Conservation (phyloP, 2,329 filamentous ascomycete species). For the Magnaporthiopsis rhizophila region DNA sequence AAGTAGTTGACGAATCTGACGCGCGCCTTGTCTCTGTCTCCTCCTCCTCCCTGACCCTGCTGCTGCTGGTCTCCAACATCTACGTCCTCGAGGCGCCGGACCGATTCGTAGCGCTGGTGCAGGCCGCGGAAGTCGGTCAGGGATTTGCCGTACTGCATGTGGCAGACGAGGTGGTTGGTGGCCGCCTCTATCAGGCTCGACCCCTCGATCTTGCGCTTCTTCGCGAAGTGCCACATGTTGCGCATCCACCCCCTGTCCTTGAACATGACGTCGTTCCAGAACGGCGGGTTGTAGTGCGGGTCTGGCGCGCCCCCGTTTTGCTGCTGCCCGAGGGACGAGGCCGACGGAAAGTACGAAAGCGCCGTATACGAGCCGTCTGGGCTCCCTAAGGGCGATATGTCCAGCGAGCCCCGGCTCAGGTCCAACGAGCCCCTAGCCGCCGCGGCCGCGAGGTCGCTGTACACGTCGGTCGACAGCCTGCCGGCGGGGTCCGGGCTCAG, state of each 20-base stretch:
- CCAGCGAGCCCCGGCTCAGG: slow-evolving; percentile 10
- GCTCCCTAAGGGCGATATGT: slow-evolving; percentile 16
- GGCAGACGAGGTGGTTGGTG: slow-evolving; percentile 66
- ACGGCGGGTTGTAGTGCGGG: slow-evolving; percentile 69
- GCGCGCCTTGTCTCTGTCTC: slow-evolving; percentile 33
- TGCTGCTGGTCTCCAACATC: slow-evolving; percentile 29
- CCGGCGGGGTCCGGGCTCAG: slow-evolving; percentile 10
- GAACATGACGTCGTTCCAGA: slow-evolving; percentile 64
- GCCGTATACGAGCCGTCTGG: slow-evolving; percentile 11
- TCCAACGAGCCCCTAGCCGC: slow-evolving; percentile 20
- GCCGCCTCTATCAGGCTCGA: slow-evolving; percentile 53
- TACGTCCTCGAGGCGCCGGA: slow-evolving; percentile 65
- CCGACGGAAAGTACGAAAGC: slow-evolving; percentile 5
- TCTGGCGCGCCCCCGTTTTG: slow-evolving; percentile 23
- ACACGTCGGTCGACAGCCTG: slow-evolving; percentile 11
- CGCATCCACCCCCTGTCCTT: slow-evolving; percentile 62
- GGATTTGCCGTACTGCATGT: slow-evolving; percentile 75
- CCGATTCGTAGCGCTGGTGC: slow-evolving; percentile 57
- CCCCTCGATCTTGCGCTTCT: slow-evolving; percentile 68
- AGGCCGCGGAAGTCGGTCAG: slow-evolving; percentile 70
- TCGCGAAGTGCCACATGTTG: slow-evolving; percentile 65
- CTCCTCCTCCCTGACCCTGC: slow-evolving; percentile 7
- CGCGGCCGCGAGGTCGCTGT: background rate
- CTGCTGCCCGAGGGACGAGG: background rate
- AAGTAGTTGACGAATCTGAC: slow-evolving; percentile 87